Percentiles rank a stretch among this genome's conserved stretches.
These are phyloP conservation scores for Eustoma russellianum DNA, from an alignment of 257 asterid genomes.

Conservation along the genomic window DNA sequence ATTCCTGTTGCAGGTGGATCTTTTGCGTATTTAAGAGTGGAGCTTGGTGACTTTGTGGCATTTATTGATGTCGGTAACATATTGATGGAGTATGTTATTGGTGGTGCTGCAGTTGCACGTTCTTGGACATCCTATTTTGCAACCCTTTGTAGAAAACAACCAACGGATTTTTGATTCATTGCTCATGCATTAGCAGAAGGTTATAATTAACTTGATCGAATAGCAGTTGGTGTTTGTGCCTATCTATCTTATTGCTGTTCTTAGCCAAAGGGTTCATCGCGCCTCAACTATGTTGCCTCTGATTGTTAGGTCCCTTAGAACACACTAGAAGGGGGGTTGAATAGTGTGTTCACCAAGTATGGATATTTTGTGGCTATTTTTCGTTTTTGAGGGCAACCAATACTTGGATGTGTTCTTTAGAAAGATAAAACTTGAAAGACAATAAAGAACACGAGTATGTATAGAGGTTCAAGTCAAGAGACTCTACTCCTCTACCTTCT, in stretches of 20 bases:
- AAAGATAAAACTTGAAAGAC: too few species aligned
- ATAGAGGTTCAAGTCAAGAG: too few species aligned
- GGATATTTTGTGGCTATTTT: too few species aligned
- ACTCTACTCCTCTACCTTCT: too few species aligned
- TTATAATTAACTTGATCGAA: slow-evolving; percentile 68
- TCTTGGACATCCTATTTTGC: slow-evolving; percentile 90
- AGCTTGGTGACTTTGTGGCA: slow-evolving; percentile 84
- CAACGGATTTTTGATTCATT: slow-evolving; percentile 36
- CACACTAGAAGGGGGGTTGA: too few species aligned
- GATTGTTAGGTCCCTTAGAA: too few species aligned
- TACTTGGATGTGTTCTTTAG: too few species aligned
- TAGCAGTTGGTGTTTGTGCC: slow-evolving; percentile 44
- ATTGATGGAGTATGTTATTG: slow-evolving; percentile 58
- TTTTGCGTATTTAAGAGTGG: slow-evolving; percentile 77
- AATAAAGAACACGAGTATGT: too few species aligned
- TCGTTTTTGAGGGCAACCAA: too few species aligned
- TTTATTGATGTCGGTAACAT: slow-evolving; percentile 81
- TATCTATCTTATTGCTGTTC: slow-evolving; percentile 30
- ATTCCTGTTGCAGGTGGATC: slow-evolving; percentile 95
- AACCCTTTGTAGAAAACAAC: slow-evolving; percentile 39
- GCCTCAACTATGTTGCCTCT: slow-evolving; percentile 50
- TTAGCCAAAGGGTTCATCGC: slow-evolving; percentile 56
- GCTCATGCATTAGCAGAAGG: slow-evolving; percentile 25
- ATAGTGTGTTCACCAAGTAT: too few species aligned
- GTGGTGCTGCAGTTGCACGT: slow-evolving; percentile 86